Conservation (phyloP, 78 protist species). For the Dictyostelium citrinum region DNA sequence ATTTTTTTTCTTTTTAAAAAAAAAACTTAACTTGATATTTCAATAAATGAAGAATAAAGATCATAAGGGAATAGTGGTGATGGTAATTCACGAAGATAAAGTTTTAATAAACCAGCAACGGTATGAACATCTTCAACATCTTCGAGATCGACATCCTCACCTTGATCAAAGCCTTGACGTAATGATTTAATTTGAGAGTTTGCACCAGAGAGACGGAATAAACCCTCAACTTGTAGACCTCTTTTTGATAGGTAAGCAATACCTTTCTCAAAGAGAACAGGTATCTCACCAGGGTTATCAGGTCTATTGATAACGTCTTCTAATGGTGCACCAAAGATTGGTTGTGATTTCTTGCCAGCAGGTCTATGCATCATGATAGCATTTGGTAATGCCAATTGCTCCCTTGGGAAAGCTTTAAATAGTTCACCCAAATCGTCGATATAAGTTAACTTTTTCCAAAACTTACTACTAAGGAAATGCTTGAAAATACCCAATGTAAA, state of each 20-base stretch:
- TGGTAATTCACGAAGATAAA: constrained; percentile 59
- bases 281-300: constrained; percentile 34
- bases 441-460: constrained; percentile 54
- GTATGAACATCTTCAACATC: constrained; percentile 71
- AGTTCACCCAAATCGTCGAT: constrained; percentile 43
- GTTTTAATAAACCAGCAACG: constrained; percentile 57
- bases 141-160: constrained; percentile 61
- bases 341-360: constrained; percentile 9
- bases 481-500: constrained; percentile 58
- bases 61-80: constrained; percentile 65
- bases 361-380: constrained; percentile 39
- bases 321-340: constrained; percentile 69
- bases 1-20: not conserved
- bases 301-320: constrained; percentile 65
- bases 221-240: constrained; percentile 54
- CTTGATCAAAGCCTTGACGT: constrained; percentile 38
- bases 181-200: constrained; percentile 51
- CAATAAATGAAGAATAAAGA: constrained; percentile 60
- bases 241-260: constrained; percentile 5
- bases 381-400: constrained; percentile 60
- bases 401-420: constrained; percentile 10
- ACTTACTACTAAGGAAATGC: constrained; percentile 62
- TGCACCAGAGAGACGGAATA: constrained; percentile 75
- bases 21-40: constrained; percentile 33
- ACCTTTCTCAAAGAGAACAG: constrained; percentile 41